Evolutionary conservation across 75 land plant genomes (phyloP).

Genomic region (Selaginella moellendorffii): DNA sequence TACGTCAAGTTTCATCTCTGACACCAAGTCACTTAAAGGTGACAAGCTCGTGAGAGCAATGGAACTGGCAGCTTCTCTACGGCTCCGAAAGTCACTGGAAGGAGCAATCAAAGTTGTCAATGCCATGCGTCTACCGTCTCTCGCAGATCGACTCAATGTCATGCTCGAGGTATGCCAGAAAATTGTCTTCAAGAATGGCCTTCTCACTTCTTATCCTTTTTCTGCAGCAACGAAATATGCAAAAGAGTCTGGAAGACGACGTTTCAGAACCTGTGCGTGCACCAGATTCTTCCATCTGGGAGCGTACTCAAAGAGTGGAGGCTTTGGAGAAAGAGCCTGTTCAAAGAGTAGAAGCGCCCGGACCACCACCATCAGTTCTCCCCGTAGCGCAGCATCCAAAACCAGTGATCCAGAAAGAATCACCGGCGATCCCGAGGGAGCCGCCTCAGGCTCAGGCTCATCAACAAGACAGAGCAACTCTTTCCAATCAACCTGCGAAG

Average conservation of each 20-base stretch:
- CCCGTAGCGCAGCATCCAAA: no score
- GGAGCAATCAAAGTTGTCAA: slow-evolving; percentile 91
- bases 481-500: not conserved
- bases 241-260: not conserved
- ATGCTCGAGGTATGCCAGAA: slow-evolving; percentile 59
- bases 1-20: not conserved
- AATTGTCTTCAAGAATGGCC: not conserved
- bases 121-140: slow-evolving; percentile 59
- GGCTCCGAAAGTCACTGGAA: slow-evolving; percentile 66
- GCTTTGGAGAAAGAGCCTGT: no score
- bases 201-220: not conserved
- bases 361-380: no score
- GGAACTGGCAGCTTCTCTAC: slow-evolving; percentile 60
- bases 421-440: not conserved
- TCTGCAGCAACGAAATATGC: not conserved
- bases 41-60: slow-evolving; percentile 84
- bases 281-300: no score
- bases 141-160: slow-evolving; percentile 66
- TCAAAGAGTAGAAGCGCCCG: no score
- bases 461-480: not conserved
- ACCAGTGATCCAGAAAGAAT: not conserved
- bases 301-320: no score
- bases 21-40: slow-evolving; percentile 29
- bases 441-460: not conserved
- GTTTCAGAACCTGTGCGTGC: not conserved